These are phyloP conservation scores for Pleurotus pulmonarius DNA, from an alignment of 768 basidiomycete genomes.

Conservation along the genomic window DNA sequence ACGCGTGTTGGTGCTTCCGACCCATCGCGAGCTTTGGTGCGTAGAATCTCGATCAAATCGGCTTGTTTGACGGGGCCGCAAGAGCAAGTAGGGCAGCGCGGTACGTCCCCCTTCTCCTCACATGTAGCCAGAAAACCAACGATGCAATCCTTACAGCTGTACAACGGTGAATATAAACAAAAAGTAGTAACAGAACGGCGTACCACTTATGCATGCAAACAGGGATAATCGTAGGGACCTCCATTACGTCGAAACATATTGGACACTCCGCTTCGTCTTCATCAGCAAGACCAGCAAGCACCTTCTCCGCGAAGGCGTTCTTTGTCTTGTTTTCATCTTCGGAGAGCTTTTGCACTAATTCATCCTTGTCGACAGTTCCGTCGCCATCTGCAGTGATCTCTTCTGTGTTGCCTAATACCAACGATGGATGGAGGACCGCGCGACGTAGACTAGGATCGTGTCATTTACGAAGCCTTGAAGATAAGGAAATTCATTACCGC, in stretches of 20 bases:
- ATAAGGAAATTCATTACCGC: slow-evolving; percentile 50
- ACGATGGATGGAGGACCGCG: slow-evolving; percentile 86
- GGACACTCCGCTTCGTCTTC: slow-evolving; percentile 63
- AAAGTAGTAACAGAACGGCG: slow-evolving; percentile 14
- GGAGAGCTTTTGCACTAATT: slow-evolving; percentile 53
- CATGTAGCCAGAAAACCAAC: slow-evolving; percentile 66
- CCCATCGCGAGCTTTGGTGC: slow-evolving; percentile 22
- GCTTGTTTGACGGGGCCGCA: slow-evolving; percentile 62
- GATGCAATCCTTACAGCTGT: slow-evolving; percentile 89
- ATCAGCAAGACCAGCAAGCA: slow-evolving; percentile 62
- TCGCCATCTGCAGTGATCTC: slow-evolving; percentile 36
- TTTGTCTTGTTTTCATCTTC: slow-evolving; percentile 29
- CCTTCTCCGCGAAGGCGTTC: slow-evolving; percentile 56
- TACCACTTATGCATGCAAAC: slow-evolving; percentile 77
- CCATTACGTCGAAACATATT: slow-evolving; percentile 78
- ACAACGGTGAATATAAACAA: background rate
- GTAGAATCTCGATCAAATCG: slow-evolving; percentile 63
- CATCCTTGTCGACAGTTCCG: slow-evolving; percentile 49
- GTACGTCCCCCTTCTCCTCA: slow-evolving; percentile 65
- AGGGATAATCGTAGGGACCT: slow-evolving; percentile 66
- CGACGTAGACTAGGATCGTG: slow-evolving; percentile 63
- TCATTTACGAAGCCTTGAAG: slow-evolving; percentile 5
- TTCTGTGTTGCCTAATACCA: slow-evolving; percentile 58
- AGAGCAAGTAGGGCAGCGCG: slow-evolving; percentile 78
- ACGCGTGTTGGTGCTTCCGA: slow-evolving; percentile 27